Percentiles rank a stretch among this genome's conserved stretches.
Evolutionary conservation across 2,329 filamentous ascomycete species (phyloP).

Genomic region (Fusarium gaditjirri): DNA sequence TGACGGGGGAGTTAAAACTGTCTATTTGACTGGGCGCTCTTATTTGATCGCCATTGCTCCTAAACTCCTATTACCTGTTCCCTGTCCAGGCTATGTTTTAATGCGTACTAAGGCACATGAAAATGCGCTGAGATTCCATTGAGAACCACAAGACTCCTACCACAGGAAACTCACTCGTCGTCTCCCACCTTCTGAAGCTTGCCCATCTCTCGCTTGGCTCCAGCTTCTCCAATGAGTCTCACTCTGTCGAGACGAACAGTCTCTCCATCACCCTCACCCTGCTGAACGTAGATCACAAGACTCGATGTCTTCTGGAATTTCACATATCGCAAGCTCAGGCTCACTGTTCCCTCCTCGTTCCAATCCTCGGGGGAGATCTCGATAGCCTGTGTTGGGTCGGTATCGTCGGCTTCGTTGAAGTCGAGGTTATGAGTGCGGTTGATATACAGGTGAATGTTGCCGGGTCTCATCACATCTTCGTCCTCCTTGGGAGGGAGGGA

Average conservation of each 20-base stretch:
- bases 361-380: slow-evolving; percentile 81
- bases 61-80: slow-evolving; percentile 34
- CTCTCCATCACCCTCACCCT: slow-evolving; percentile 85
- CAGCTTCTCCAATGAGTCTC: slow-evolving; percentile 85
- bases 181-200: slow-evolving; percentile 96
- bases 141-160: background rate
- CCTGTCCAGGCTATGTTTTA: slow-evolving; percentile 17
- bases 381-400: slow-evolving; percentile 81
- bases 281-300: slow-evolving; percentile 86
- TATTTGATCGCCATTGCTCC: slow-evolving; percentile 19
- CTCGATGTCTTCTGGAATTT: slow-evolving; percentile 96
- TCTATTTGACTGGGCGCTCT: slow-evolving; percentile 33
- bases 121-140: background rate
- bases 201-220: slow-evolving; percentile 91
- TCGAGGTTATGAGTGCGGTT: slow-evolving; percentile 92
- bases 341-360: slow-evolving; percentile 81
- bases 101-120: slow-evolving; percentile 13
- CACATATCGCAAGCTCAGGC: slow-evolving; percentile 83
- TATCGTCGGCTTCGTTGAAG: slow-evolving; percentile 93
- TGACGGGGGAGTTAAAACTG: background rate
- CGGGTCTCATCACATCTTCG: slow-evolving; percentile 82
- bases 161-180: slow-evolving; percentile 61
- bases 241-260: slow-evolving; percentile 85
- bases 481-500: slow-evolving; percentile 78
- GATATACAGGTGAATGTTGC: slow-evolving; percentile 84